phyloP scores from a whole-genome alignment of 768 basidiomycete genomes.

The Mycena kentingensis region DNA sequence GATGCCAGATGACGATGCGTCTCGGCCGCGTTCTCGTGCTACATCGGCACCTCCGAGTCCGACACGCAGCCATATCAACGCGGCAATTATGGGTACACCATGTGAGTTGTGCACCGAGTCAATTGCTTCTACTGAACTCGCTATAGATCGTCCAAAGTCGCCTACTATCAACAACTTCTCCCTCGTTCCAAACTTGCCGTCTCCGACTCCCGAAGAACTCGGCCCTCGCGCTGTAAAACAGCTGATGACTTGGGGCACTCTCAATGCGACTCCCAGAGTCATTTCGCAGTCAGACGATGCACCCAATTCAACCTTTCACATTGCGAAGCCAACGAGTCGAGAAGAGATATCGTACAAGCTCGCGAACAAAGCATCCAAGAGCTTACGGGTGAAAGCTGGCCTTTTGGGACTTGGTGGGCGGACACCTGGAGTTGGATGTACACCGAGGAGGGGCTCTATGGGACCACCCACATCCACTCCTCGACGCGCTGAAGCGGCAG shows the following conservation, averaged over 20 bases:
- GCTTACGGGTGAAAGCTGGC: conserved; percentile 75
- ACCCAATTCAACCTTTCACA: conserved; percentile 71
- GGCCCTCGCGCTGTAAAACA: conserved; percentile 85
- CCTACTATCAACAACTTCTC: conserved; percentile 61
- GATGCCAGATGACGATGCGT: conserved; percentile 69
- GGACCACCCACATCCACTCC: conserved; percentile 82
- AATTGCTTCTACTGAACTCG: conserved; percentile 9
- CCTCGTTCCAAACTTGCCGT: conserved; percentile 84
- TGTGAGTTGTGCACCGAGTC: conserved; percentile 54
- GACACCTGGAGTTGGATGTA: conserved; percentile 38
- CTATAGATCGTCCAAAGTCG: conserved; percentile 63
- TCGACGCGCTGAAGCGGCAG: conserved; percentile 67
- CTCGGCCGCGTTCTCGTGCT: conserved; percentile 40
- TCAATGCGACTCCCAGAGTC: conserved; percentile 89
- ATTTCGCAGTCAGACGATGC: conserved; percentile 64
- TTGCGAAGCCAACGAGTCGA: conserved; percentile 74
- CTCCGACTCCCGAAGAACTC: conserved; percentile 81
- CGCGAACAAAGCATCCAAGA: conserved; percentile 79
- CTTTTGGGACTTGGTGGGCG: conserved; percentile 49
- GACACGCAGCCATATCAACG: conserved; percentile 84
- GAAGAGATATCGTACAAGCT: conserved; percentile 83
- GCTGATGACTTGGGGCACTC: conserved; percentile 96
- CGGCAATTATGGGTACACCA: conserved; percentile 90
- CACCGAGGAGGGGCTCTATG: conserved; percentile 59
- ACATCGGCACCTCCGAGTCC: conserved; percentile 80